Base-by-base conservation (phyloP, 2,329 filamentous ascomycete genomes). In the Aspergillus sp. region DNA sequence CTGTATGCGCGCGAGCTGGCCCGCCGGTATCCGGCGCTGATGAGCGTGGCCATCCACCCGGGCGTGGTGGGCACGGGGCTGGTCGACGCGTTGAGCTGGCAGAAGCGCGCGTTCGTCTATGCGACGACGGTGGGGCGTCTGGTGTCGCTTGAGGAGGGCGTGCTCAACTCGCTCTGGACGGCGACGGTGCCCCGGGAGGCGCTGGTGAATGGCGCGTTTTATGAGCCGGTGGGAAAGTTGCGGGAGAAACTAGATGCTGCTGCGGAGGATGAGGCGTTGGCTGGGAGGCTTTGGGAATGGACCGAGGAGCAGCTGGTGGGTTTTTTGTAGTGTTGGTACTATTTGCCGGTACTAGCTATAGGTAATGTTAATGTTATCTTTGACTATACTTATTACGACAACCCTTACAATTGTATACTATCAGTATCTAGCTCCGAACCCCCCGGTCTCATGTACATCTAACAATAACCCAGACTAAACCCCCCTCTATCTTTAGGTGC, bases 1-100 rank as follows among this genome's bases (percentile, higher is more conserved):
- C 65, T 79, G 3, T 77, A 74, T 58, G 66, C 73, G 2, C 60
- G 64, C n/a, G 69, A 75, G 48, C 59, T 81, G 2, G 70, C 75
- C 1, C 56, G 62, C 32, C 68, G 64, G 11, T 71, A 77, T 44
- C 69, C 74, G 0, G 54, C 60, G 6, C 66, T 78, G 19, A 68
- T 64, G 1, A 59, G 63, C 6, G 65, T 75, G 3, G 58, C 71
- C 0, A 53, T 79, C 1, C 71, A 77, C 52, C 77, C 76, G 0
- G 77, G 76, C 2, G 62, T 71, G 3, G 72, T 77, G 23, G 53
- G 59, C 2, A 78, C 75, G 0, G 64, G 60, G 1, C 48, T 78
- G 5, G 56, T 32, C 2, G 40, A 20, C 4, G 17, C n/a, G 4
- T 20, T 42, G 16, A 42, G 19, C 19, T 19, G 40, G 40, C 14